Evolutionary conservation across 192 early-diverging fungal species (phyloP), one percentile per base, ranked within the genome.

Genomic region (Linnemannia elongata): DNA sequence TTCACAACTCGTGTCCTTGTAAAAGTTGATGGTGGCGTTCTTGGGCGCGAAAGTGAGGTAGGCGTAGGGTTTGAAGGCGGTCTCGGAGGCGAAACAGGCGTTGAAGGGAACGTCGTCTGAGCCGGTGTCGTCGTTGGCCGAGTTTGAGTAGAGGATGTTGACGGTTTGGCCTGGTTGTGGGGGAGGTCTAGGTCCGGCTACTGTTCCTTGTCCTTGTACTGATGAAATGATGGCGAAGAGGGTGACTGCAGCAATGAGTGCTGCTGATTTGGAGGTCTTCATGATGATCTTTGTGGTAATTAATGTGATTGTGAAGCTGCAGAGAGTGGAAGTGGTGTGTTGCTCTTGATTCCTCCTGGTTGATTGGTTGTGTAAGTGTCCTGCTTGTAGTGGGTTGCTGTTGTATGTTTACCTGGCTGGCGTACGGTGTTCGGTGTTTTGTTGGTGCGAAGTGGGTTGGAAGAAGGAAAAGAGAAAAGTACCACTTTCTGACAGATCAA

Each of bases 21-120:
- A 87, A 78, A 87, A 87, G 72, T 87, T 87, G 69, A 87, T 77
- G 39, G 85, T 87, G 2, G 85, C 85, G 30, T 87, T 87, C 72
- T 75, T 77, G 39, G 85, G 85, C 36, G 60, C 76, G 20, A 87
- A 73, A 5, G 79, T 81, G 27, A 87, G 52, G 44, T 81, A 87
- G 47, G 63, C 70, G 33, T 81, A 87, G 12, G 68, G 38, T 8
- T 27, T 41, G 15, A 39, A 52, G 24, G 78, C 74, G 13, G 0
- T 74, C 63, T 78, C 69, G 10, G 80, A 52, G n/a, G 57, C 54
- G 52, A 71, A 78, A 30, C 85, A 87, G 47, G 74, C 54, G 68
- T 81, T 87, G 73, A 78, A 87, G 30, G 41, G 75, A 0, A 35
- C 85, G 35, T 57, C 57, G 12, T 78, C 85, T 3, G 47, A 3